phyloP scores from a whole-genome alignment of 179 eudicot species.

The Gypsophila paniculata region DNA sequence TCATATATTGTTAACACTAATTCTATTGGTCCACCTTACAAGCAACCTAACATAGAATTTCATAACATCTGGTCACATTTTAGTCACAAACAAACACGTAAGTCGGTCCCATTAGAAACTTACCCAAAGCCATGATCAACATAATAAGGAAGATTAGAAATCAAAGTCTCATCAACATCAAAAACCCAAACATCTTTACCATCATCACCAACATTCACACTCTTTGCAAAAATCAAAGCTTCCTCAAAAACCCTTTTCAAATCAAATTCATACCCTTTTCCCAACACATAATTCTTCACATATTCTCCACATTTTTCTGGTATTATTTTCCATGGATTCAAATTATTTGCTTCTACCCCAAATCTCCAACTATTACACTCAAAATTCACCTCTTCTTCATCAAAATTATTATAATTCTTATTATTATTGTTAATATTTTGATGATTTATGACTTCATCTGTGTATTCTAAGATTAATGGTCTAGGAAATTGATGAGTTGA shows the following conservation, averaged over 20 bases:
- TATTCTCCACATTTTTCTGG: slow-evolving; percentile 73
- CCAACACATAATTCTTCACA: slow-evolving; percentile 57
- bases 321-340: slow-evolving; percentile 72
- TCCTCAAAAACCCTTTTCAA: slow-evolving; percentile 60
- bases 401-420: too few species aligned
- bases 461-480: slow-evolving; percentile 51
- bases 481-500: slow-evolving; percentile 40
- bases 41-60: too few species aligned
- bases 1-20: too few species aligned
- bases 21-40: too few species aligned
- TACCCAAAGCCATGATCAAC: slow-evolving; percentile 83
- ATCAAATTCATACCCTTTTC: slow-evolving; percentile 49
- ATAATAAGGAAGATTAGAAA: slow-evolving; percentile 88
- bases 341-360: slow-evolving; percentile 72
- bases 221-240: slow-evolving; percentile 50
- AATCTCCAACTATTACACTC: slow-evolving; percentile 86
- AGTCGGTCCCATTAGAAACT: background rate
- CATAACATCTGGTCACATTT: too few species aligned
- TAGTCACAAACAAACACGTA: too few species aligned
- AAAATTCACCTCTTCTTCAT: slow-evolving; percentile 32
- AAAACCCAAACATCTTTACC: slow-evolving; percentile 79
- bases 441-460: slow-evolving; percentile 26
- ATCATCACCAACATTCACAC: slow-evolving; percentile 44
- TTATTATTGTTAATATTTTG: background rate
- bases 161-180: slow-evolving; percentile 84